Percentiles rank a stretch among this genome's conserved stretches.
Conservation (phyloP, 148 eudicot species). For the Camellia granthamiana region DNA sequence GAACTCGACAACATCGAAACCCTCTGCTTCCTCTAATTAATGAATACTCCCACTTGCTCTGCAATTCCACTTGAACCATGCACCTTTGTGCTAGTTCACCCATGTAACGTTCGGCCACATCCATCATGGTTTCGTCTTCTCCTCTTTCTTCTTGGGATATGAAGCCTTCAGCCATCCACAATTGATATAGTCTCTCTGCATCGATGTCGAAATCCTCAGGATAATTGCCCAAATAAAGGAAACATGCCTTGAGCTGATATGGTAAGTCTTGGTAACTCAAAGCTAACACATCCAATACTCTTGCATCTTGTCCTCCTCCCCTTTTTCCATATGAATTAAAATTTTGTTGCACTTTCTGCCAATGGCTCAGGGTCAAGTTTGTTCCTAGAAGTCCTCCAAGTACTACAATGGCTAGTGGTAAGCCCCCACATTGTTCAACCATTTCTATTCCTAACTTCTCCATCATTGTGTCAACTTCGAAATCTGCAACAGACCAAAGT, state of each 20-base stretch:
- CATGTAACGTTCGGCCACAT: constrained; percentile 26
- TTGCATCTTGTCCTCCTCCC: neutral
- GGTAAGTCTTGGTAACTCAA: constrained; percentile 30
- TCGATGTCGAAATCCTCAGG: constrained; percentile 25
- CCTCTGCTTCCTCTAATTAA: neutral
- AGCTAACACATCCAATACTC: constrained; percentile 4
- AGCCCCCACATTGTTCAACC: constrained; percentile 38
- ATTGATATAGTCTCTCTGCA: constrained; percentile 17
- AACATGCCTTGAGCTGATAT: constrained; percentile 30
- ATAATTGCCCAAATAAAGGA: constrained; percentile 32
- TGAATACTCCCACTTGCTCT: neutral
- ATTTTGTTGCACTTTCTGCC: neutral
- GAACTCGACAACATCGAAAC: constrained; percentile 24
- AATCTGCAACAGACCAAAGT: neutral
- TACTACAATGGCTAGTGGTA: constrained; percentile 42
- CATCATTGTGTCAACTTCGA: constrained; percentile 7
- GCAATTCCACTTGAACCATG: constrained; percentile 26
- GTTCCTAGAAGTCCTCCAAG: constrained; percentile 40
- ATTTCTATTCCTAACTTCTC: constrained; percentile 36
- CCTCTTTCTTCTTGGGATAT: neutral
- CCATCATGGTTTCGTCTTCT: constrained; percentile 11
- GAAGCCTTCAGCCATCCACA: constrained; percentile 42
- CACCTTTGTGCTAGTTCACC: constrained; percentile 29
- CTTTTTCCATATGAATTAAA: constrained; percentile 12
- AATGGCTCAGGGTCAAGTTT: neutral